phyloP scores from a whole-genome alignment of 1,284 basidiomycete species.

The Rhodotorula glutinis region DNA sequence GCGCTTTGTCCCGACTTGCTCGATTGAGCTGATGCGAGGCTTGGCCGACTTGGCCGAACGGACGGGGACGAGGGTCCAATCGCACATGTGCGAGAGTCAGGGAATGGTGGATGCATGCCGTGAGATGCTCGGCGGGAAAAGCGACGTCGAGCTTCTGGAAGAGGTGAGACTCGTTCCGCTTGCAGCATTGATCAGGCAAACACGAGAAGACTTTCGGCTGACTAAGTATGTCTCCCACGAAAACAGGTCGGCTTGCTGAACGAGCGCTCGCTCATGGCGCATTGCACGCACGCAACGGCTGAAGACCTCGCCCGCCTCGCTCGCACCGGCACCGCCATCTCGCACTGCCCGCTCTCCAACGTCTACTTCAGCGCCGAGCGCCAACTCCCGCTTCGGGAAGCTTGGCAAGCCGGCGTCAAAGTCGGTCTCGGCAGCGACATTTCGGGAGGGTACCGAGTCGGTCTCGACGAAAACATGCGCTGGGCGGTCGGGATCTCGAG shows the following conservation, averaged over 20 bases:
- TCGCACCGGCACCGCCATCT: conserved; percentile 60
- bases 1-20: conserved; percentile 76
- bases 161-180: conserved; percentile 51
- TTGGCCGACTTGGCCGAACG: conserved; percentile 57
- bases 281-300: conserved; percentile 69
- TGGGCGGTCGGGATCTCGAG: conserved; percentile 67
- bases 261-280: conserved; percentile 68
- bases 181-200: too few species aligned
- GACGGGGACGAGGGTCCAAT: conserved; percentile 60
- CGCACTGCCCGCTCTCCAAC: conserved; percentile 81
- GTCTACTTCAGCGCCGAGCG: conserved; percentile 69
- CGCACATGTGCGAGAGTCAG: conserved; percentile 70
- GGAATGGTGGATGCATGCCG: conserved; percentile 70
- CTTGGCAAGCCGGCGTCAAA: conserved; percentile 60
- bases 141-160: conserved; percentile 71
- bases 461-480: conserved; percentile 73
- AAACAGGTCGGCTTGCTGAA: conserved; percentile 61
- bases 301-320: conserved; percentile 58
- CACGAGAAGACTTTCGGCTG: neutral
- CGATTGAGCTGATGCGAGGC: conserved; percentile 61
- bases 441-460: conserved; percentile 74
- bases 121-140: conserved; percentile 50
- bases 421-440: conserved; percentile 80
- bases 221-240: neutral
- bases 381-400: conserved; percentile 70